Evolutionary conservation across 2,329 filamentous ascomycete genomes (phyloP).

Genomic region (Pseudovirgaria hyperparasitica): DNA sequence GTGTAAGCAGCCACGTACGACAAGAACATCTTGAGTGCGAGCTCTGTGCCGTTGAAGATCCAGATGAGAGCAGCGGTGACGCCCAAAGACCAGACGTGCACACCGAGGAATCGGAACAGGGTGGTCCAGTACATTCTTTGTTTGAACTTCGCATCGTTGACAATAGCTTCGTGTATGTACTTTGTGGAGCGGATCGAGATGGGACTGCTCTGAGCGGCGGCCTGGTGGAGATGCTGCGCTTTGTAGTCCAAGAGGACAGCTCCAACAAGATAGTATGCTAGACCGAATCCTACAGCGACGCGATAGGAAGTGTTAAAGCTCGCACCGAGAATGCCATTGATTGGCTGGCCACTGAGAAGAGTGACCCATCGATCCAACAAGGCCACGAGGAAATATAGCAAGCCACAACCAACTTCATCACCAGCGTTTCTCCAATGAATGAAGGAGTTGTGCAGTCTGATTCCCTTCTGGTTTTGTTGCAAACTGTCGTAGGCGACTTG

Average conservation of each 20-base stretch:
- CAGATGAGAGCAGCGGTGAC: slow-evolving; percentile 39
- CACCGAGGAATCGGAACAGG: slow-evolving; percentile 35
- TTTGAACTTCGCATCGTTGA: slow-evolving; percentile 32
- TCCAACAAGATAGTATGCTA: slow-evolving; percentile 45
- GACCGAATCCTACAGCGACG: slow-evolving; percentile 40
- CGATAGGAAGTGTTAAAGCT: slow-evolving; percentile 25
- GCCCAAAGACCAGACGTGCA: slow-evolving; percentile 40
- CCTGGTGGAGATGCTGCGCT: slow-evolving; percentile 36
- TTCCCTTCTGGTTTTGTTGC: slow-evolving; percentile 40
- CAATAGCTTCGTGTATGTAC: slow-evolving; percentile 31
- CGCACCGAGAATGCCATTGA: slow-evolving; percentile 27
- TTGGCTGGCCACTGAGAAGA: slow-evolving; percentile 31
- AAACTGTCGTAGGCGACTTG: slow-evolving; percentile 42
- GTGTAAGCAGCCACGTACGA: slow-evolving; percentile 37
- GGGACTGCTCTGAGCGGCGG: slow-evolving; percentile 29
- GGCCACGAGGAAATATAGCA: slow-evolving; percentile 42
- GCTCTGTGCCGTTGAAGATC: slow-evolving; percentile 32
- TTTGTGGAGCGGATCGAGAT: slow-evolving; percentile 27
- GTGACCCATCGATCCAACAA: slow-evolving; percentile 44
- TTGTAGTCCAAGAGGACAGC: slow-evolving; percentile 44
- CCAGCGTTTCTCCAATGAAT: slow-evolving; percentile 46
- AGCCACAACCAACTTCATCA: slow-evolving; percentile 40
- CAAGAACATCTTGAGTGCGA: slow-evolving; percentile 37
- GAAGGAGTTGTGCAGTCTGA: slow-evolving; percentile 43
- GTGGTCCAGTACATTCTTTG: slow-evolving; percentile 39